Base-by-base conservation (phyloP, 805 yeast genomes). In the Candida orba region DNA sequence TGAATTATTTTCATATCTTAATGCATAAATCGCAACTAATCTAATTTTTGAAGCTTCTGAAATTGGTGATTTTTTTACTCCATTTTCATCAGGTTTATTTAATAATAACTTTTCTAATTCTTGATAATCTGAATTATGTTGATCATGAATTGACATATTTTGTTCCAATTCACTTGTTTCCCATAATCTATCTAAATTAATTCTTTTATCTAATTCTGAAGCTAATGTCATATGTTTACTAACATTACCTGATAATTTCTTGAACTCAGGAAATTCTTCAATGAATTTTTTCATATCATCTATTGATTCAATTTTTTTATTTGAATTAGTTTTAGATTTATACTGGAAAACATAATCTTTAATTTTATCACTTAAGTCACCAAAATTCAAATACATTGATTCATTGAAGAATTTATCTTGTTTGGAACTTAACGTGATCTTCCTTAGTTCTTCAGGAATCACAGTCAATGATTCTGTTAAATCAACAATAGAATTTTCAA, bases 191-290 rank as follows among this genome's bases (percentile, higher is more conserved):
- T 71, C 68, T 18, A 63, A 56, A 29, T 81, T 78, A 34, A 93
- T 84, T 47, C 76, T 75, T 46, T 81, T 76, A 56, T 89, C 95
- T 43, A 93, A 74, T 57, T 91, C 97, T 22, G 91, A 77, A 8
- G 91, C 90, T 20, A 93, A 71, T 18, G 95, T 78, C 75, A 93
- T 89, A 63, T 93, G 99, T 57, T 91, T 93, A 27, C 95, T 76
- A 10, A 93, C 88, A 59, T 90, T 91, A 30, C 87, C 80, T 10
- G 95, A 84, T 30, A 91, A 69, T 58, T 85, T 88, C 52, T 88
- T 82, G 61, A 86, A 90, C 60, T 93, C 99, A 2, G 99, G 99
- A 56, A 84, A 89, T 49, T 87, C 87, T 46, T 90, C 96, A 44
- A 93, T 79, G 56, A 91, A 86, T 53, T 80, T 79, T 62, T 91